Percentiles rank a stretch among this genome's conserved stretches.
phyloP scores from a whole-genome alignment of 331 rosid species.

The Saraca asoca region DNA sequence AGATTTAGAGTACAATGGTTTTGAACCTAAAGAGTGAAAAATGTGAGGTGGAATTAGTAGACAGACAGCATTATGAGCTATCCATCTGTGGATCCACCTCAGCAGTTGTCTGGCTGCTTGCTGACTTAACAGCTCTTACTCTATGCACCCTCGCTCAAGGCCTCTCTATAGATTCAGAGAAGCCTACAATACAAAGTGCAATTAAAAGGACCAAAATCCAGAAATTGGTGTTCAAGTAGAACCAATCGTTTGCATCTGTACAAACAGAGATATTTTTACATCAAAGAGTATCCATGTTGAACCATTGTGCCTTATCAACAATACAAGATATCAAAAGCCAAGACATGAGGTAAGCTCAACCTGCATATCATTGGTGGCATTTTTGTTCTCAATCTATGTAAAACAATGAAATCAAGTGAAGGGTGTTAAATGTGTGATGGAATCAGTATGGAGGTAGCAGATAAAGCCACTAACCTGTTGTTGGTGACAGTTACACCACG shows the following conservation, averaged over 20 bases:
- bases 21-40: not conserved
- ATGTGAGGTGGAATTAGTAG: conserved; percentile 44
- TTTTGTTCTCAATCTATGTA: not conserved
- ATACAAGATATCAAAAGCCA: too few relatives aligned
- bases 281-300: not conserved
- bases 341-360: too few relatives aligned
- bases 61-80: conserved; percentile 29
- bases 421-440: not conserved
- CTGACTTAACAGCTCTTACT: conserved; percentile 44
- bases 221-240: not conserved
- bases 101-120: conserved; percentile 58
- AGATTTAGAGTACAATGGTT: not conserved
- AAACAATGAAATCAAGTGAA: not conserved
- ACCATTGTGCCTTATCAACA: not conserved
- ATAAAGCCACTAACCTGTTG: not conserved
- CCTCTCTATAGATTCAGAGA: conserved; percentile 28
- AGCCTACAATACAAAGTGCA: conserved; percentile 44
- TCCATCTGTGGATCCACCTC: conserved; percentile 52
- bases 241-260: not conserved
- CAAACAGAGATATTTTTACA: not conserved
- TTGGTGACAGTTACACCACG: not conserved
- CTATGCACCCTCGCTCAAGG: conserved; percentile 38
- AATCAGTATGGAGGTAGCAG: not conserved
- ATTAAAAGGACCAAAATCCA: not conserved
- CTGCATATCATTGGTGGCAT: too few relatives aligned